Base-by-base conservation (phyloP, 257 asterid genomes). In the Nicotiana obtusifolia region DNA sequence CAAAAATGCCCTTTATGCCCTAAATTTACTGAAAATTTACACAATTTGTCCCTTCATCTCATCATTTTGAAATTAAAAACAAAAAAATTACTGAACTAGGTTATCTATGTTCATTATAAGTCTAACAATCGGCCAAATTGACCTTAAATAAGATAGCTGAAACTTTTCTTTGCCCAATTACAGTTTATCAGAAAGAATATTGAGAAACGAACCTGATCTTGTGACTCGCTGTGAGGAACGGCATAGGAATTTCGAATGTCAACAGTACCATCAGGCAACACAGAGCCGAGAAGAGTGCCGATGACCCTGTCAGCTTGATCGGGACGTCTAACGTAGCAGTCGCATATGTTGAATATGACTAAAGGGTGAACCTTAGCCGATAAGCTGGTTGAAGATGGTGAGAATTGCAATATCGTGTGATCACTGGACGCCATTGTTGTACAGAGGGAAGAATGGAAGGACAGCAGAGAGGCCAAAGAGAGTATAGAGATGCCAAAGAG, bases 251-350 rank as follows among this genome's bases (percentile, higher is more conserved):
- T 96, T 1, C 99, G 97, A 64, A 96, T 85, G 54, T 96, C 98
- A 2, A 96, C 90, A 14, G 97, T 91, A 6, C 99, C 99, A 82
- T 94, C 99, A 0, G 98, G 93, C 10, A 96, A 84, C 19, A 94
- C 95, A 13, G 97, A 96, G 35, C 99, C 99, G 75, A 94, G 95
- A 11, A 96, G 94, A 64, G 98, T 93, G 59, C 99, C 99, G 65
- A 96, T 94, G 33, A 94, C 95, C 64, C 99, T 95, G 64, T 91
- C 98, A 17, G 98, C 88, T 86, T 92, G 97, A 88, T 96, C 99
- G 1, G 98, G 98, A 67, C 99, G 88, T 85, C 99, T 82, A 2
- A 95, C 99, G 68, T 87, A 95, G 82, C 91, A 92, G 81, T 95
- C 99, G 78, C 97, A 91, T 24, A 95, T 92, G 84, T 95, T 95